Conservation (phyloP, 139 green algal species). For the Prasinococcaceae sp. region DNA sequence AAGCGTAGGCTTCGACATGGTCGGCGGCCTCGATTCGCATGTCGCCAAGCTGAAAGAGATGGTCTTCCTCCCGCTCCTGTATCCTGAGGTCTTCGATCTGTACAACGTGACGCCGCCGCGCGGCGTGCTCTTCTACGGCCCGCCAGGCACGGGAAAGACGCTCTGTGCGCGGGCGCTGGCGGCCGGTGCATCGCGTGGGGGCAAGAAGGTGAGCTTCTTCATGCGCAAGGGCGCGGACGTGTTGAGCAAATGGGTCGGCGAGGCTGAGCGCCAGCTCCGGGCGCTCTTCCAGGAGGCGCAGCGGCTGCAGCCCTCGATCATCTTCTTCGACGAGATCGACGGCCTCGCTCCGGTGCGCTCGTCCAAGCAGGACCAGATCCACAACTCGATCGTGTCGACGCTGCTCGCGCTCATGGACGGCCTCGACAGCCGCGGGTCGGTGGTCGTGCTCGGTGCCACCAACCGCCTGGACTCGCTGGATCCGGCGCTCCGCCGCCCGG, state of each 20-base stretch:
- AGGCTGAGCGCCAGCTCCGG: slow-evolving; percentile 79
- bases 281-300: slow-evolving; percentile 84
- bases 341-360: slow-evolving; percentile 61
- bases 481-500: slow-evolving; percentile 44
- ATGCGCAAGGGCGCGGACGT: slow-evolving; percentile 92
- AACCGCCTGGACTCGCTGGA: slow-evolving; percentile 67
- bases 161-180: slow-evolving; percentile 79
- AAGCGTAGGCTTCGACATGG: slow-evolving; percentile 64
- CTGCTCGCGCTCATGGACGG: slow-evolving; percentile 93
- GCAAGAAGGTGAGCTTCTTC: slow-evolving; percentile 74
- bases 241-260: slow-evolving; percentile 89
- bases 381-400: slow-evolving; percentile 92
- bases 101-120: slow-evolving; percentile 70
- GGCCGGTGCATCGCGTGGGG: slow-evolving; percentile 43
- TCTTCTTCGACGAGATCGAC: slow-evolving; percentile 81
- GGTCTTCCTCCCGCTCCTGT: slow-evolving; percentile 88
- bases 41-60: slow-evolving; percentile 87
- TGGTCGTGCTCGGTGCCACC: slow-evolving; percentile 59
- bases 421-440: slow-evolving; percentile 62
- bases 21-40: slow-evolving; percentile 76
- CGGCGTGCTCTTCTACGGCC: slow-evolving; percentile 83
- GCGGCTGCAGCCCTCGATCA: slow-evolving; percentile 53
- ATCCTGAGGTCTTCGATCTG: slow-evolving; percentile 80
- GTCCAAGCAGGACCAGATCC: slow-evolving; percentile 83
- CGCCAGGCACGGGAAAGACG: slow-evolving; percentile 88